A percentile compares a stretch with the other conserved stretches of the same genome.
Evolutionary conservation across 208 protist genomes (phyloP).

Genomic region (Tritrichomonas foetus): DNA sequence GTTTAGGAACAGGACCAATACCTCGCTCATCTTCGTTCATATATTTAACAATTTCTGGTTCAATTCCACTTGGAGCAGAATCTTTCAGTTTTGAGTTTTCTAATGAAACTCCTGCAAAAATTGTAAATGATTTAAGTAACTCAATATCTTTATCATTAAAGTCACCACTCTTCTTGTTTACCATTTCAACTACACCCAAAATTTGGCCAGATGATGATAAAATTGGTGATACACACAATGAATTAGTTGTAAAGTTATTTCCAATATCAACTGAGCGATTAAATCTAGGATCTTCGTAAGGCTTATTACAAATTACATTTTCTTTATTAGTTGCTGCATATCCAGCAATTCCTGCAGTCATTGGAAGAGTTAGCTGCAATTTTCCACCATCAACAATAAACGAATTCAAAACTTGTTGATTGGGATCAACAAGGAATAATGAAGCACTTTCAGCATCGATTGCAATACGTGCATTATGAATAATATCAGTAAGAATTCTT

Average conservation of each 20-base stretch:
- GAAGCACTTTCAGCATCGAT: not conserved
- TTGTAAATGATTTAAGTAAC: not conserved
- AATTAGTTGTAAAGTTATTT: not conserved
- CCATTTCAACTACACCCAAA: not conserved
- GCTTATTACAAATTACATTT: not conserved
- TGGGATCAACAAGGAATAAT: not conserved
- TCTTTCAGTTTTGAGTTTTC: not conserved
- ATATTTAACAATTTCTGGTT: not conserved
- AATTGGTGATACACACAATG: not conserved
- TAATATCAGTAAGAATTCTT: not conserved
- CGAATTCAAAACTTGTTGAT: not conserved
- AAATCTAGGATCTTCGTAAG: not conserved
- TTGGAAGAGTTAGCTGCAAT: not conserved
- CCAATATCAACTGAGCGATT: not conserved
- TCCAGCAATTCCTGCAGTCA: not conserved
- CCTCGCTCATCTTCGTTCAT: not conserved
- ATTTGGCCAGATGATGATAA: not conserved
- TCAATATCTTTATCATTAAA: not conserved
- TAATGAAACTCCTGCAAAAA: not conserved
- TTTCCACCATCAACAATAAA: not conserved
- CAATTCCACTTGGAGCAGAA: not conserved
- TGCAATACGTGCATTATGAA: not conserved
- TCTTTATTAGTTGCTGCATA: not conserved
- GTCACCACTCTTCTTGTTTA: not conserved
- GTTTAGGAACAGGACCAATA: not conserved